phyloP scores from a whole-genome alignment of 2,329 filamentous ascomycete genomes.

The Aspergillus fischeri region DNA sequence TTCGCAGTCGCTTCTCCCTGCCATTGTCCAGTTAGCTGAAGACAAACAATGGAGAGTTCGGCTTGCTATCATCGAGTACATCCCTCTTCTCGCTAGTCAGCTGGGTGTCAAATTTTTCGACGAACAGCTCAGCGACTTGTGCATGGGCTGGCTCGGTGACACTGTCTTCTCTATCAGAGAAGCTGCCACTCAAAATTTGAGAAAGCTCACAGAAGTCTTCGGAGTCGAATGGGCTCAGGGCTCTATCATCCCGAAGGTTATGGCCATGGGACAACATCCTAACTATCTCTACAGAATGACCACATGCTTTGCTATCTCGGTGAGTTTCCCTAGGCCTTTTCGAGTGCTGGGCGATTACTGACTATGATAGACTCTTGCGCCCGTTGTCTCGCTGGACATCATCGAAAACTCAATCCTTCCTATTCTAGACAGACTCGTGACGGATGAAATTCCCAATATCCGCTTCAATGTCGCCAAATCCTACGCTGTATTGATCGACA shows the following conservation, averaged over 20 bases:
- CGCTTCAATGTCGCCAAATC: constrained; percentile 99
- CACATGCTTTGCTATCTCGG: constrained; percentile 97
- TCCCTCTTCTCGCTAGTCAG: constrained; percentile 90
- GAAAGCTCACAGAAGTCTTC: constrained; percentile 98
- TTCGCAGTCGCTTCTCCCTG: constrained; percentile 91
- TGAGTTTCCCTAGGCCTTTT: constrained; percentile 50
- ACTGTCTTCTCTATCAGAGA: constrained; percentile 98
- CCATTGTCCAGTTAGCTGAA: constrained; percentile 94
- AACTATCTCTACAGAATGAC: constrained; percentile 99
- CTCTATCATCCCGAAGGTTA: constrained; percentile 97
- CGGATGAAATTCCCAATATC: constrained; percentile 96
- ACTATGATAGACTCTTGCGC: constrained; percentile 73
- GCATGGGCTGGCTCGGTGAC: constrained; percentile 98
- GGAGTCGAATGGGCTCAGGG: constrained; percentile 96
- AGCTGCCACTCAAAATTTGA: constrained; percentile 93
- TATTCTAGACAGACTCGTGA: constrained; percentile 90
- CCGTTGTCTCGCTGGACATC: constrained; percentile 87
- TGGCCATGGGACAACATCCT: constrained; percentile 95
- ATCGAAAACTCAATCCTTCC: constrained; percentile 91
- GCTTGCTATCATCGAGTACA: constrained; percentile 98
- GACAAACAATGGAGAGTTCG: constrained; percentile 99
- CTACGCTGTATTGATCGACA: constrained; percentile 82
- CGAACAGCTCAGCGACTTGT: constrained; percentile 89
- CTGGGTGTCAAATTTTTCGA: constrained; percentile 97
- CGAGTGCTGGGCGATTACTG: constrained; percentile 17